Evolutionary conservation across 2,329 filamentous ascomycete species (phyloP).

Genomic region (Dothidotthia symphoricarpi): DNA sequence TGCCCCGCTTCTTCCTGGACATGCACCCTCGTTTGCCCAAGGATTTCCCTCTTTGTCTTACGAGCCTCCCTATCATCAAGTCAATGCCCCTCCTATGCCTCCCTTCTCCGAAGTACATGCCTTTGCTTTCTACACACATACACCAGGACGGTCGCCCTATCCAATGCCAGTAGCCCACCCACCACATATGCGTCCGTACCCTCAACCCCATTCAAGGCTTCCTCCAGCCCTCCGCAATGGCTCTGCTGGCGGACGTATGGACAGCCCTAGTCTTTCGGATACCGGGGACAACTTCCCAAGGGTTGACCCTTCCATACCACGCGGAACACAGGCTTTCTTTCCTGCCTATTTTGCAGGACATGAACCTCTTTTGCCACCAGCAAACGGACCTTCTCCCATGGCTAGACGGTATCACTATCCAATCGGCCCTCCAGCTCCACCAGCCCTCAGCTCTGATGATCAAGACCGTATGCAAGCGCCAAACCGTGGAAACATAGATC

Average conservation of each 20-base stretch:
- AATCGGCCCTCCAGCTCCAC: conserved; percentile 2
- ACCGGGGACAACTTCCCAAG: conserved; percentile 3
- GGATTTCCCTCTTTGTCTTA: conserved; percentile 11
- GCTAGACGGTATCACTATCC: conserved; percentile 6
- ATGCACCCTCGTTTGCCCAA: conserved; percentile 15
- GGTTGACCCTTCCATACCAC: conserved; percentile 8
- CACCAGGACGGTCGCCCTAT: conserved; percentile 9
- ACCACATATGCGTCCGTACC: conserved; percentile 7
- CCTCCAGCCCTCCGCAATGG: conserved; percentile 20
- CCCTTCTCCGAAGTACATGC: conserved; percentile 11
- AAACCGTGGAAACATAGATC: conserved; percentile 7
- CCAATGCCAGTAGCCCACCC: conserved; percentile 12
- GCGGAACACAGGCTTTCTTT: conserved; percentile 5
- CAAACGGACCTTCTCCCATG: conserved; percentile 1
- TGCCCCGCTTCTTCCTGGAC: conserved; percentile 16
- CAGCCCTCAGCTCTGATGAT: conserved; percentile 6
- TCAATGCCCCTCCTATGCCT: conserved; percentile 9
- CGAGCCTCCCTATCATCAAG: conserved; percentile 7
- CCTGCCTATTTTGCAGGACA: conserved; percentile 3
- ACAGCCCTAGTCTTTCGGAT: conserved; percentile 4
- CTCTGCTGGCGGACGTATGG: conserved; percentile 5
- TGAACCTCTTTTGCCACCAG: conserved; percentile 3
- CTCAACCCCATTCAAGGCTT: conserved; percentile 11
- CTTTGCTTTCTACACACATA: conserved; percentile 8
- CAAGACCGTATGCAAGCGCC: conserved; percentile 6